Percentiles rank a stretch among this genome's conserved stretches.
Evolutionary conservation across 441 rosid species (phyloP).

Genomic region (Macaranga tanarius): DNA sequence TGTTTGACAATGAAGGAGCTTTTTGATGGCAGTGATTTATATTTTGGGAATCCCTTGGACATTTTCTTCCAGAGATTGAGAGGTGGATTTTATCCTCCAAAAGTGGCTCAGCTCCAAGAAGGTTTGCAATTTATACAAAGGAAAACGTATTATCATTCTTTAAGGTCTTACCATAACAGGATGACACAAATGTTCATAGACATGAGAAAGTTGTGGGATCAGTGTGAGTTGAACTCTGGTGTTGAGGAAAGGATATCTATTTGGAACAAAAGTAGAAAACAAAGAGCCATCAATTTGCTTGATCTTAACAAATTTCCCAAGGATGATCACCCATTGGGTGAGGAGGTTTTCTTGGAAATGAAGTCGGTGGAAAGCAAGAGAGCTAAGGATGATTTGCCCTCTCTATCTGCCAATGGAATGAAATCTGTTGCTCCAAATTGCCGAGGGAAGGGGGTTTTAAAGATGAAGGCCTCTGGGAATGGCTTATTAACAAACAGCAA

Average conservation of each 20-base stretch:
- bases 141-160: constrained; percentile 44
- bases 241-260: constrained; percentile 40
- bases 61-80: constrained; percentile 48
- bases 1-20: constrained; percentile 52
- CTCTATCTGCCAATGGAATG: constrained; percentile 28
- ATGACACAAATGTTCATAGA: constrained; percentile 42
- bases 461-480: constrained; percentile 36
- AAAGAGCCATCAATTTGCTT: constrained; percentile 34
- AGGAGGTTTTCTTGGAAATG: constrained; percentile 33
- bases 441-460: constrained; percentile 40
- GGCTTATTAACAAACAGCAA: constrained; percentile 30
- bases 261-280: constrained; percentile 50
- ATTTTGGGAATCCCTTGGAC: constrained; percentile 63
- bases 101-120: constrained; percentile 44
- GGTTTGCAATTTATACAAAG: constrained; percentile 39
- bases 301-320: constrained; percentile 60
- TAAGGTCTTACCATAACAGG: constrained; percentile 52
- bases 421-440: constrained; percentile 31
- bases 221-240: constrained; percentile 31
- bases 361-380: constrained; percentile 32
- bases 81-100: constrained; percentile 58
- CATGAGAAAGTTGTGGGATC: constrained; percentile 50
- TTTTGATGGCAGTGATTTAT: constrained; percentile 48
- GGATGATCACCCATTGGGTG: constrained; percentile 34
- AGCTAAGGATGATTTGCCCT: constrained; percentile 23